Evolutionary conservation across 2,329 filamentous ascomycete species (phyloP), one percentile per base, ranked within the genome.

Genomic region (Botrytis medusae): DNA sequence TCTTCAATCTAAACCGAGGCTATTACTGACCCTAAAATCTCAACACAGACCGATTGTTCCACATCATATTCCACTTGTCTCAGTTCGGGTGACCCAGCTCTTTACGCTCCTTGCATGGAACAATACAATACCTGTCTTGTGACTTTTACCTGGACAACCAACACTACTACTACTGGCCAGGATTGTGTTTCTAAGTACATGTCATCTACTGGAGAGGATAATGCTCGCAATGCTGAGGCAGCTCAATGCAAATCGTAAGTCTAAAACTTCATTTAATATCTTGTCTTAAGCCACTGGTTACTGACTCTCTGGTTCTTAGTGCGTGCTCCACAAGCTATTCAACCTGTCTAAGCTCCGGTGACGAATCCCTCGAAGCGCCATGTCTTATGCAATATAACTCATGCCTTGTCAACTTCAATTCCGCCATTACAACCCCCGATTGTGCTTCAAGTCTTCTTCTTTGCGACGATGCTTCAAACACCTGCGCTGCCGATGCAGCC

Each of bases 141-240:
- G n/a, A 40, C 59, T 2, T 64, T 51, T 8, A 25, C 69, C 42
- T 71, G 69, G 69, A 20, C 20, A 22, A 71, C 57, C 25, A 18
- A 51, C 16, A 40, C 32, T 32, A 40, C 69, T 3, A 60, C 42
- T 29, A 51, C 32, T n/a, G 69, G 69, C 12, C 40, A 72, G 40
- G 74, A 75, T 42, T 75, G 74, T 62, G 74, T 75, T 12, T 74
- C 72, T 29, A 74, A 75, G 37, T 75, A 75, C 29, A 64, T 75
- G 37, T 42, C 67, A 9, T 72, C 72, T 42, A 72, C 63, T 14
- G 74, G 61, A 14, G 72, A 64, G 1, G 64, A 72, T 51, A 74
- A 75, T 44, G 57, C 32, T 22, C 73, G 74, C 63, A 64, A 64
- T 51, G 59, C 72, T 12, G 37, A 37, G 14, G 73, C 69, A 37